Evolutionary conservation across 805 yeast genomes (phyloP), one percentile per base, ranked within the genome.

Genomic region (Ogataea populi-albae): DNA sequence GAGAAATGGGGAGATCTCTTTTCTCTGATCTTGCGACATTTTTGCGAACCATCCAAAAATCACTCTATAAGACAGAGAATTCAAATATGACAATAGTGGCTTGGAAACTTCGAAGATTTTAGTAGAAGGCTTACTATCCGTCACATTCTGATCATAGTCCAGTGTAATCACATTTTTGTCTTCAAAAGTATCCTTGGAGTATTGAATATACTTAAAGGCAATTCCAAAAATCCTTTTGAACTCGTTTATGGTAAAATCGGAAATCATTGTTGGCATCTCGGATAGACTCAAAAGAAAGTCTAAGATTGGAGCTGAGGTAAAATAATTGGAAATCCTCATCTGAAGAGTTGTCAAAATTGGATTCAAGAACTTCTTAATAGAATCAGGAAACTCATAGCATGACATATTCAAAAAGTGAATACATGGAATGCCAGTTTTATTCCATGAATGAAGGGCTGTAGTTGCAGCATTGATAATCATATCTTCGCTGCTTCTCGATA

Each of bases 181-280:
- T 18, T 33, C 43, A 35, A 44, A 35, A 14, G 39, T 50, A 46
- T 83, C 88, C 34, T 72, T 67, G 2, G 86, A 76, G 51, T 79
- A 80, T 51, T 84, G 86, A 36, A 86, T 81, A 48, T 79, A 81
- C 48, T 81, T 80, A 64, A 87, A 84, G 1, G 88, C 81, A 54
- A 87, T 83, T 2, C 85, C 95, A 64, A 87, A 85, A 3, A 86
- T 86, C 30, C 88, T 68, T 49, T 79, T 81, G 55, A 71, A 82
- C 48, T 87, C 95, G 32, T 84, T 93, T 14, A 71, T 69, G 3
- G 85, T 82, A 53, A 86, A 81, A 49, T 81, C 81, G 1, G 86
- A 71, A 1, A 85, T 78, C 38, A 86, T 59, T 2, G 75, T 59
- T 0, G 91, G 88, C 26, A 82, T 68, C 37, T 81, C 71, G 0